Conservation (phyloP, 768 basidiomycete species). For the Mrakia blollopis region DNA sequence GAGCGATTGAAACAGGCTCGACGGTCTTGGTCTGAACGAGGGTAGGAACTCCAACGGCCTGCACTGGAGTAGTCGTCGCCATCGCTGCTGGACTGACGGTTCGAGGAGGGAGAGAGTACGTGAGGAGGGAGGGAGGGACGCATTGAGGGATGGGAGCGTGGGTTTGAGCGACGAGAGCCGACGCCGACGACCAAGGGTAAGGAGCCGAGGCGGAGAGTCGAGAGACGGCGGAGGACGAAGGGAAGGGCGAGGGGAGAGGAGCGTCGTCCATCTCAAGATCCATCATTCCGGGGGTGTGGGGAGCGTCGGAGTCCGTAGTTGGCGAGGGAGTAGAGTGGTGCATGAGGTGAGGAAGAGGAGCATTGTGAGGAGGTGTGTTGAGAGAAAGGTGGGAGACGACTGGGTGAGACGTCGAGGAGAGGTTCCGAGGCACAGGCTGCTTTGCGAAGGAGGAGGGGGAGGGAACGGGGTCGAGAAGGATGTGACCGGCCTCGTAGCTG, state of each 20-base stretch:
- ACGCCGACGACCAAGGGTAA: conserved; percentile 31
- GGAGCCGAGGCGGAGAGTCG: conserved; percentile 2
- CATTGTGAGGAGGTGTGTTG: conserved; percentile 26
- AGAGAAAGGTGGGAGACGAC: conserved; percentile 15
- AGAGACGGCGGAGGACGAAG: conserved; percentile 37
- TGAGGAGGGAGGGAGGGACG: conserved; percentile 30
- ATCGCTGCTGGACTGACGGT: neutral
- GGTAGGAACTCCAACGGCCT: conserved; percentile 1
- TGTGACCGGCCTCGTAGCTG: conserved; percentile 77
- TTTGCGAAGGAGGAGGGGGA: conserved; percentile 26
- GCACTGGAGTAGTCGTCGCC: conserved; percentile 12
- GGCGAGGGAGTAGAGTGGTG: conserved; percentile 28
- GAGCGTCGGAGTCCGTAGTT: conserved; percentile 33
- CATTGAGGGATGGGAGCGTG: conserved; percentile 24
- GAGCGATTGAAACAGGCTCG: too few relatives aligned
- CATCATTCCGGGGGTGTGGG: conserved; percentile 34
- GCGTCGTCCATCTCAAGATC: conserved; percentile 50
- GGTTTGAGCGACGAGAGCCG: conserved; percentile 20
- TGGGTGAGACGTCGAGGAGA: conserved; percentile 5
- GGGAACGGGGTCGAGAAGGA: conserved; percentile 48
- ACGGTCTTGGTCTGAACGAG: neutral
- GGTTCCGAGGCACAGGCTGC: conserved; percentile 15
- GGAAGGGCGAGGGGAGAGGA: conserved; percentile 42
- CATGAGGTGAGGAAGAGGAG: conserved; percentile 13
- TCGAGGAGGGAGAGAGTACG: conserved; percentile 28